These are phyloP conservation scores for Russula compacta DNA, from an alignment of 768 basidiomycete species.

Conservation along the genomic window DNA sequence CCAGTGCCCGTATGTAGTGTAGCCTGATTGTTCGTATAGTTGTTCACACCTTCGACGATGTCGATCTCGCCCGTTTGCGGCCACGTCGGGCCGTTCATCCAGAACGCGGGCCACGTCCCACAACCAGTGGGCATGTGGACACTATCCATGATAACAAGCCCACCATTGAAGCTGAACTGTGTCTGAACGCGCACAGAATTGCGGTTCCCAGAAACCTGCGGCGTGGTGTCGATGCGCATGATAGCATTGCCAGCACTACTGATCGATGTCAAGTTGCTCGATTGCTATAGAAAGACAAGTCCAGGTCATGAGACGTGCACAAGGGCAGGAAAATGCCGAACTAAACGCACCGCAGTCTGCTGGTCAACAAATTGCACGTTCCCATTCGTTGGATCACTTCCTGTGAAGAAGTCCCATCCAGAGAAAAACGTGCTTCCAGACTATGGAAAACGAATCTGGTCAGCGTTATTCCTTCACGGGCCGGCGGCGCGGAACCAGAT, in stretches of 20 bases:
- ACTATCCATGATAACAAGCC: conserved; percentile 72
- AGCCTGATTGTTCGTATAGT: conserved; percentile 74
- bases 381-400: conserved; percentile 70
- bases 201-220: conserved; percentile 55
- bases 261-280: conserved; percentile 52
- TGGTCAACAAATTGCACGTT: conserved; percentile 58
- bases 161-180: conserved; percentile 47
- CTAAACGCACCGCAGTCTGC: conserved; percentile 41
- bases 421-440: conserved; percentile 69
- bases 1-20: conserved; percentile 73
- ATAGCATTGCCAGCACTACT: conserved; percentile 68
- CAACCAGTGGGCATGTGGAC: conserved; percentile 88
- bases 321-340: background rate
- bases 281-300: conserved; percentile 30
- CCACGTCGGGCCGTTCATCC: conserved; percentile 49
- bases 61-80: conserved; percentile 70
- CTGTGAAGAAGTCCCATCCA: conserved; percentile 67
- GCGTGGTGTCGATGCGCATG: conserved; percentile 85
- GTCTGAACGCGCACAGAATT: conserved; percentile 74
- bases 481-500: background rate
- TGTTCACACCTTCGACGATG: conserved; percentile 75
- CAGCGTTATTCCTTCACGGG: conserved; percentile 2
- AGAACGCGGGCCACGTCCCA: conserved; percentile 66
- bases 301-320: conserved; percentile 3
- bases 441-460: conserved; percentile 27